A percentile compares a stretch with the other conserved stretches of the same genome.
phyloP scores from a whole-genome alignment of 208 protist species.

The Leishmania tropica region DNA sequence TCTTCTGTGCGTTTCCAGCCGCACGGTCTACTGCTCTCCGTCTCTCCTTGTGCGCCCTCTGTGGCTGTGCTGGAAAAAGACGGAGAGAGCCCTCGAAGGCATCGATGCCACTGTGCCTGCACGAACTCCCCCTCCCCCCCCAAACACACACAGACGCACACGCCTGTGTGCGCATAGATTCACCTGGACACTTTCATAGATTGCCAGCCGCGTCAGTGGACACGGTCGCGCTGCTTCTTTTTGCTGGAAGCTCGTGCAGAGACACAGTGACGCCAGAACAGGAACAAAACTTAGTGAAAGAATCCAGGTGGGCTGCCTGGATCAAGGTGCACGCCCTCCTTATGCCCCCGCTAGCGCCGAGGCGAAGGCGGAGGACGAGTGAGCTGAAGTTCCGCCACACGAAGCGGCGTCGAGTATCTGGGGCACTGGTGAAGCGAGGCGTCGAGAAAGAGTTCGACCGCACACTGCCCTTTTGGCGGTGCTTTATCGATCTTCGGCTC shows the following conservation, averaged over 20 bases:
- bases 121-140: not conserved
- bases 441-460: slow-evolving; percentile 61
- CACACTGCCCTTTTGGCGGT: slow-evolving; percentile 73
- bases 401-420: slow-evolving; percentile 30
- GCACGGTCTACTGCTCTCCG: not conserved
- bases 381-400: slow-evolving; percentile 3
- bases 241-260: no score
- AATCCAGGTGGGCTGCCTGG: not conserved
- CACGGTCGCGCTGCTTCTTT: not conserved
- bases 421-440: slow-evolving; percentile 35
- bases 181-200: not conserved
- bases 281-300: not conserved
- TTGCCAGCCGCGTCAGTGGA: not conserved
- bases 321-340: not conserved
- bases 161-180: no score
- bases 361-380: slow-evolving; percentile 2
- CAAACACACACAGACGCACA: not conserved
- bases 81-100: not conserved
- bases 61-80: not conserved
- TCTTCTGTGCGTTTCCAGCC: not conserved
- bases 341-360: slow-evolving; percentile 1
- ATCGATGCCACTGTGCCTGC: not conserved
- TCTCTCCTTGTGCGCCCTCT: not conserved
- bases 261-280: not conserved
- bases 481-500: slow-evolving; percentile 49